These are phyloP conservation scores for Blastobotrys terrestris DNA, from an alignment of 805 yeast genomes.

Conservation along the genomic window DNA sequence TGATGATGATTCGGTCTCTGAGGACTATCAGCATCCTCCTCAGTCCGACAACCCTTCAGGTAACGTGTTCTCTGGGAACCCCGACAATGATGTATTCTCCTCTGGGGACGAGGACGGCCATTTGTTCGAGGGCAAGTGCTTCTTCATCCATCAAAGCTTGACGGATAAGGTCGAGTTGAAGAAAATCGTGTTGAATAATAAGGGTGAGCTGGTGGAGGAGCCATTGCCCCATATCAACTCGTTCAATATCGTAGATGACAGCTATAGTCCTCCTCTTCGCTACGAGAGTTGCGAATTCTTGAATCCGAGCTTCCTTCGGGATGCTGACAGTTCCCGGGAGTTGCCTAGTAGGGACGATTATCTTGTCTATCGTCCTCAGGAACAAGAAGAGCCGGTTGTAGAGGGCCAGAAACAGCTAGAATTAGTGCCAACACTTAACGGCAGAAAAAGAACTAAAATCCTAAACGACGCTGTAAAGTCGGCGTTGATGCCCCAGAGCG, in stretches of 20 bases:
- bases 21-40: background rate
- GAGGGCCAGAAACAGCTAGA: background rate
- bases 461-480: background rate
- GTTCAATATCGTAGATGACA: background rate
- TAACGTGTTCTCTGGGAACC: background rate
- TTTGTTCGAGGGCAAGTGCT: background rate
- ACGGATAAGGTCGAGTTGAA: background rate
- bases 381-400: background rate
- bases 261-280: background rate
- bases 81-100: background rate
- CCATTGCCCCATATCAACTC: background rate
- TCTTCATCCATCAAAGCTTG: background rate
- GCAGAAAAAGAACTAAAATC: background rate
- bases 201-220: background rate
- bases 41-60: background rate
- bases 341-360: background rate
- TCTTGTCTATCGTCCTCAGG: background rate
- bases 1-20: background rate
- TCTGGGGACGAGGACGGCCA: background rate
- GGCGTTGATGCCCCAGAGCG: background rate
- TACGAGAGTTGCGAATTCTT: background rate
- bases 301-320: background rate
- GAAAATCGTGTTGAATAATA: background rate
- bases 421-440: background rate
- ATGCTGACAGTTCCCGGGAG: background rate